A percentile compares a stretch with the other conserved stretches of the same genome.
Conservation (phyloP, 345 rosid species). For the Euphorbia pulcherrima region DNA sequence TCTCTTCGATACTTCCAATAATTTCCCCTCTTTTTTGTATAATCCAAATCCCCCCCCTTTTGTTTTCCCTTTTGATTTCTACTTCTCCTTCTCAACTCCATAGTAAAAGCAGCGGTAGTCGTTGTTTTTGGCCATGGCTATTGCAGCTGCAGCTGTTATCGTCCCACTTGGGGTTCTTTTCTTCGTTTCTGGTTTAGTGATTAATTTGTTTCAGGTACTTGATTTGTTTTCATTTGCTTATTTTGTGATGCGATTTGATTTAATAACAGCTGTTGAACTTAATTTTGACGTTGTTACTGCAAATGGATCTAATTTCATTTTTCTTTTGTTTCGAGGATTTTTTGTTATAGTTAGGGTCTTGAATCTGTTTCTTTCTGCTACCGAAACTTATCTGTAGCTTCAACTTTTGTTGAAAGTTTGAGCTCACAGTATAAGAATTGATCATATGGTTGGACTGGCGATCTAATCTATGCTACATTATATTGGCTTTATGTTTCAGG, state of each 20-base stretch:
- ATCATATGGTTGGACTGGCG: not conserved
- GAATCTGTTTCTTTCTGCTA: not conserved
- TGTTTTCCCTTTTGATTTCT: not conserved
- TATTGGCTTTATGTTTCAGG: conserved; percentile 17
- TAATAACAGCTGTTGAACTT: not conserved
- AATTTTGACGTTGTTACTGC: not conserved
- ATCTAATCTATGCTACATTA: not conserved
- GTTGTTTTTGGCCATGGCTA: conserved; percentile 13
- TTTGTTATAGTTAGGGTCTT: not conserved
- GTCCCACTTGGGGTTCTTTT: conserved; percentile 29
- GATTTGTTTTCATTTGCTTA: not conserved
- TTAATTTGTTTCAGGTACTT: conserved; percentile 27
- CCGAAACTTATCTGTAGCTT: not conserved
- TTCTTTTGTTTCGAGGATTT: not conserved
- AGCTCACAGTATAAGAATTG: not conserved
- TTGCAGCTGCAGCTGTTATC: conserved; percentile 23
- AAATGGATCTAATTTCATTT: conserved; percentile 7
- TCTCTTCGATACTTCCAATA: conserved; percentile 8
- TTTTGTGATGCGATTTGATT: not conserved
- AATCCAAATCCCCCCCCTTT: not conserved
- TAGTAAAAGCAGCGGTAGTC: not conserved
- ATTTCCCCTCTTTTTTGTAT: not conserved
- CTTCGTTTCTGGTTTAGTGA: conserved; percentile 25
- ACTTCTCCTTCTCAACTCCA: not conserved
- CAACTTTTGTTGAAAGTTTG: not conserved